phyloP scores from a whole-genome alignment of 306 rosid genomes.

The Acmispon strigosus region DNA sequence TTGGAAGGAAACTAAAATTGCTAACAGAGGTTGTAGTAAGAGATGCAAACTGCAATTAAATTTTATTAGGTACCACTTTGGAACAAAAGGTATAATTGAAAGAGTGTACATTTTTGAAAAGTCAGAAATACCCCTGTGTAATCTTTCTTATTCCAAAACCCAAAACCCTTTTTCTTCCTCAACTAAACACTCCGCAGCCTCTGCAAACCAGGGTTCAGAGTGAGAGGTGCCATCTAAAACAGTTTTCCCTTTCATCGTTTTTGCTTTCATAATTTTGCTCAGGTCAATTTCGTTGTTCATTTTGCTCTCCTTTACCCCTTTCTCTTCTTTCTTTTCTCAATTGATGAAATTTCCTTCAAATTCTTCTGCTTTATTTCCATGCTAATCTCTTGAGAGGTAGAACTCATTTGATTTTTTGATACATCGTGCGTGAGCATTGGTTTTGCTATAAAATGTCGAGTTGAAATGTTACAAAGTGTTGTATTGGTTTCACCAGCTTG shows the following conservation, averaged over 20 bases:
- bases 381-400: neutral
- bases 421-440: neutral
- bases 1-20: no score
- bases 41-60: no score
- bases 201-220: neutral
- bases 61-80: no score
- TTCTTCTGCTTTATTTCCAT: neutral
- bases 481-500: neutral
- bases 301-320: neutral
- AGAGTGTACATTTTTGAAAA: neutral
- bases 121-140: neutral
- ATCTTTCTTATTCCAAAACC: neutral
- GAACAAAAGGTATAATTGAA: no score
- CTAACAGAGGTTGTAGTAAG: no score
- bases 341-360: neutral
- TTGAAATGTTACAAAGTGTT: neutral
- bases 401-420: neutral
- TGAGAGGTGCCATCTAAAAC: neutral
- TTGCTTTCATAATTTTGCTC: neutral
- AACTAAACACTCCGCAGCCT: neutral
- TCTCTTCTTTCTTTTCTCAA: neutral
- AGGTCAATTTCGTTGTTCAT: neutral
- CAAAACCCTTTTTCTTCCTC: conserved; percentile 9
- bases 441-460: neutral
- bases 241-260: neutral